Conservation (phyloP, 768 basidiomycete genomes). For the Tulasnella sp. region DNA sequence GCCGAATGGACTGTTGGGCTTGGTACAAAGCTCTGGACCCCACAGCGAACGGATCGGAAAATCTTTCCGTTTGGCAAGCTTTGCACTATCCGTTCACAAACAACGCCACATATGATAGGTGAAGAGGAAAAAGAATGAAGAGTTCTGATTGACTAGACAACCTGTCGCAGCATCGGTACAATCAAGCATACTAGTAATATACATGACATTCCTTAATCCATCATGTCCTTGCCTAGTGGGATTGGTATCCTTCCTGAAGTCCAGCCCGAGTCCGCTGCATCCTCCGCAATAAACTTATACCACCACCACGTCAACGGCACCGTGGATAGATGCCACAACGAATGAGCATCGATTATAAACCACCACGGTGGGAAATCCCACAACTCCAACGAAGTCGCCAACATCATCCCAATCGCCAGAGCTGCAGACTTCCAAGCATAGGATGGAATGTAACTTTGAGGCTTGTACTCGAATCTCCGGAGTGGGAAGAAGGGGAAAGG, state of each 20-base stretch:
- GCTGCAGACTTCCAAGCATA: constrained; percentile 39
- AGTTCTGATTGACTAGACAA: no score
- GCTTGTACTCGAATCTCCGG: constrained; percentile 46
- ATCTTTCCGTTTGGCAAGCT: background rate
- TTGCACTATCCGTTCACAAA: background rate
- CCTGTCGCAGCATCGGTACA: background rate
- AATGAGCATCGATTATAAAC: constrained; percentile 80
- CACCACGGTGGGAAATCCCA: constrained; percentile 81
- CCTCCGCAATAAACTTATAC: constrained; percentile 77
- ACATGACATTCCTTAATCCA: background rate
- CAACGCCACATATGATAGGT: background rate
- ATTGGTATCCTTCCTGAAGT: constrained; percentile 22
- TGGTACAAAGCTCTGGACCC: background rate
- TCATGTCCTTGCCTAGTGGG: background rate
- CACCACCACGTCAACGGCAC: constrained; percentile 67
- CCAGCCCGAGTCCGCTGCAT: constrained; percentile 67
- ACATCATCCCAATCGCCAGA: constrained; percentile 62
- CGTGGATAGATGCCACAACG: constrained; percentile 87
- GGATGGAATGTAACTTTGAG: constrained; percentile 44
- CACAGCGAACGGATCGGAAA: background rate
- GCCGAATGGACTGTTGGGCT: background rate
- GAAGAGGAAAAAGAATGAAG: background rate
- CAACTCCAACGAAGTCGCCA: constrained; percentile 71
- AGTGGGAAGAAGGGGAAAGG: constrained; percentile 48
- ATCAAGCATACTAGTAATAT: no score